Evolutionary conservation across 805 yeast genomes (phyloP), one percentile per base, ranked within the genome.

Genomic region (Blastobotrys robertii): DNA sequence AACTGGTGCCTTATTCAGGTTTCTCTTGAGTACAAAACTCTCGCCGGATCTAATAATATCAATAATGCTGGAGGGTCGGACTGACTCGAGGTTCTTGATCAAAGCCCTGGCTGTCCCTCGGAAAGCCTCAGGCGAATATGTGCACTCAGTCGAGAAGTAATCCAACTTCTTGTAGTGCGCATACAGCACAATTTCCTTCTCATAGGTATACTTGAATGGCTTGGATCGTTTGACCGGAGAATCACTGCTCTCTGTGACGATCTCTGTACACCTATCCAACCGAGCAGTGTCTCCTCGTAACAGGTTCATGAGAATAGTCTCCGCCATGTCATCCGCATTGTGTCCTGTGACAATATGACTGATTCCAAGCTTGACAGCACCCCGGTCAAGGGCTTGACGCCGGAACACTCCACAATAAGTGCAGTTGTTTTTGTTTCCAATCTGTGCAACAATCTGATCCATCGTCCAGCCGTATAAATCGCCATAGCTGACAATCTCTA

Each of bases 301-400:
- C 36, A 92, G 64, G 62, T 92, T 92, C 97, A 92, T 90, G 43
- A 92, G 64, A 3, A 92, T 95, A 0, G 99, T 92, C 57, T 92
- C 99, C 1, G 99, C 99, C 85, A 92, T 84, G 64, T 92, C 99
- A 62, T 92, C 99, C 0, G 99, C 99, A 61, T 92, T 92, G 63
- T 92, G 99, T 2, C 99, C 99, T 0, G 99, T 92, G 1, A 92
- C 94, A 29, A 92, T 92, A 63, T 92, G 99, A 42, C 73, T 70
- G 41, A 92, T 87, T 0, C 81, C 86, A 16, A 90, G 64, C 57
- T 80, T 82, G 8, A 84, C 79, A 2, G 97, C 96, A 2, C 98
- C 99, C 52, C 99, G 71, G 61, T 92, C 99, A 38, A 92, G 65
- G 0, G 98, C 97, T 64, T 92, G 99, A 52, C 99, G 74, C 63